phyloP scores from a whole-genome alignment of 306 rosid genomes.

The Vigna reflexopilosa region DNA sequence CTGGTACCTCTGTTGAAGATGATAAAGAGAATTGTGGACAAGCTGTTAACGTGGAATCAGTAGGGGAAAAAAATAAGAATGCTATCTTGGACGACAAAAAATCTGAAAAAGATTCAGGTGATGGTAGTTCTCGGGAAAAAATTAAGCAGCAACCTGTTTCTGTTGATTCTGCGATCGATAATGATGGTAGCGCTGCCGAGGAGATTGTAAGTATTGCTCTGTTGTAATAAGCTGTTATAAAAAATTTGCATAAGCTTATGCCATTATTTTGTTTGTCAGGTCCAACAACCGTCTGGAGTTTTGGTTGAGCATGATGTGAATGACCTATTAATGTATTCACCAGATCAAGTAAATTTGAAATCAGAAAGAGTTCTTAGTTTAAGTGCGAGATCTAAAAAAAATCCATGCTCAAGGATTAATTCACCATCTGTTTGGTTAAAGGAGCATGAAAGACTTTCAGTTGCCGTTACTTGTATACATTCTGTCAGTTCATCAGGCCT shows the following conservation, averaged over 20 bases:
- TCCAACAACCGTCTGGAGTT: slow-evolving; percentile 59
- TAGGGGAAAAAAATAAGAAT: slow-evolving; percentile 44
- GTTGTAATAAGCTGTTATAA: slow-evolving; percentile 2
- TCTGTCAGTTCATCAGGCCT: slow-evolving; percentile 56
- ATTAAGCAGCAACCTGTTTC: slow-evolving; percentile 46
- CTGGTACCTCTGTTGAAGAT: slow-evolving; percentile 50
- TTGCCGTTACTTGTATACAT: slow-evolving; percentile 53
- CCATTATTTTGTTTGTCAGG: slow-evolving; percentile 49
- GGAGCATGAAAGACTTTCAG: slow-evolving; percentile 55
- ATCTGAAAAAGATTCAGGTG: slow-evolving; percentile 46
- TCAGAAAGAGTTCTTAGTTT: slow-evolving; percentile 48
- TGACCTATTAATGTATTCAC: slow-evolving; percentile 63
- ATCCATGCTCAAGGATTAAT: slow-evolving; percentile 48
- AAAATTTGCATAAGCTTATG: slow-evolving; percentile 9
- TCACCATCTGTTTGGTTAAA: slow-evolving; percentile 62
- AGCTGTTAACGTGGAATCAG: slow-evolving; percentile 42
- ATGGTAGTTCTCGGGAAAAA: slow-evolving; percentile 50
- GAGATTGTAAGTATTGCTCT: slow-evolving; percentile 57
- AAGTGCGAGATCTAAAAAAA: slow-evolving; percentile 57
- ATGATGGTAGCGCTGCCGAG: slow-evolving; percentile 43
- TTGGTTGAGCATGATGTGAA: slow-evolving; percentile 70
- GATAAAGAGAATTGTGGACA: slow-evolving; percentile 64
- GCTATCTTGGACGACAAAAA: slow-evolving; percentile 43
- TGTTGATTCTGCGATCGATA: slow-evolving; percentile 45
- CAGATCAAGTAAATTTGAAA: slow-evolving; percentile 57